Conservation (phyloP, 805 yeast species). For the Candida piceae region DNA sequence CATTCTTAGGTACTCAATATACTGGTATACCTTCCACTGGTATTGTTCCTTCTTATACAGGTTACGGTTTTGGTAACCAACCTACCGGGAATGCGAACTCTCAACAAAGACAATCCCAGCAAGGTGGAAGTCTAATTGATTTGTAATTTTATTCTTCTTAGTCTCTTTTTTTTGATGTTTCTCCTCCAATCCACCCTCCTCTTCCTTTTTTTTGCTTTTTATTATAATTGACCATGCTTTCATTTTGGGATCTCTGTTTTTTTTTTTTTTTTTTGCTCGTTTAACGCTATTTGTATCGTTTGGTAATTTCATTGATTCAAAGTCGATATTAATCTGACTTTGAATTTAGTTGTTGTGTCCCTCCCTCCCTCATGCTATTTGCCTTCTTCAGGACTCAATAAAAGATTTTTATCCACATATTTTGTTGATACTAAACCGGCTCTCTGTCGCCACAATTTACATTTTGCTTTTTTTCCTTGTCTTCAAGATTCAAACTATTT, state of each 20-base stretch:
- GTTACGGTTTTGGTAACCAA: constrained; percentile 91
- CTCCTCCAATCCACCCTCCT: background rate
- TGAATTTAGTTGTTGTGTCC: too few relatives aligned
- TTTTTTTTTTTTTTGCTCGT: background rate
- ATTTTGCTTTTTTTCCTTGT: too few relatives aligned
- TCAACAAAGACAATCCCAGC: constrained; percentile 15
- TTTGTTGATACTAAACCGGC: too few relatives aligned
- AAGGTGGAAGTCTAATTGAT: constrained; percentile 29
- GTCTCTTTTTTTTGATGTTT: background rate
- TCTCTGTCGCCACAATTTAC: too few relatives aligned
- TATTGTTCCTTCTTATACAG: constrained; percentile 81
- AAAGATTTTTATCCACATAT: too few relatives aligned
- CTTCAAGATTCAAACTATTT: too few relatives aligned
- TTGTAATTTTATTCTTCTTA: constrained; percentile 10
- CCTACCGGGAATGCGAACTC: constrained; percentile 10
- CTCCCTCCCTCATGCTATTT: too few relatives aligned
- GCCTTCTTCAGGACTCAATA: too few relatives aligned
- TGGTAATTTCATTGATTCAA: too few relatives aligned
- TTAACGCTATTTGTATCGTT: background rate
- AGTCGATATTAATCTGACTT: too few relatives aligned
- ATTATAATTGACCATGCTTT: too few relatives aligned
- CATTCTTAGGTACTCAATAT: constrained; percentile 63
- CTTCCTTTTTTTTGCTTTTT: background rate
- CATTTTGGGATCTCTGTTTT: too few relatives aligned
- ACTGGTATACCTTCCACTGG: constrained; percentile 62